Conservation (phyloP, 345 rosid genomes). For the Rhodamnia argentea region DNA sequence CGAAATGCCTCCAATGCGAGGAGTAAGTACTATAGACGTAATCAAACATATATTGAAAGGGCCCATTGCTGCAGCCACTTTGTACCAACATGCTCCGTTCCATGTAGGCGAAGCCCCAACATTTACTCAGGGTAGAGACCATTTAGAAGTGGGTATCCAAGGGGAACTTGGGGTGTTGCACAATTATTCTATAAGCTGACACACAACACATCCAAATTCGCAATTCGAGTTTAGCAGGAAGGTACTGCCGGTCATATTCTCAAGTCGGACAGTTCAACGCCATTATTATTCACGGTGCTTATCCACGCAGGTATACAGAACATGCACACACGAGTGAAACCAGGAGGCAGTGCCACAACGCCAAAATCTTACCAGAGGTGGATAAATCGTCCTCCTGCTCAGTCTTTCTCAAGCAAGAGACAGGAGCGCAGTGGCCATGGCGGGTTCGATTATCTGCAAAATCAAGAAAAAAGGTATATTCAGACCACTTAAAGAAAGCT, state of each 20-base stretch:
- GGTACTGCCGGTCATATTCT: not conserved
- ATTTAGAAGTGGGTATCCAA: not conserved
- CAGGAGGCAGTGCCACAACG: not conserved
- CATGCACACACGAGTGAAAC: not conserved
- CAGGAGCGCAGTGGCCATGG: conserved; percentile 9
- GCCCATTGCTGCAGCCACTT: not conserved
- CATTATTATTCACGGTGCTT: not conserved
- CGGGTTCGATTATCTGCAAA: conserved; percentile 22
- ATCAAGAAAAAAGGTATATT: not conserved
- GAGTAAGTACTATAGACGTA: not conserved
- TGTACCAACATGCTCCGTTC: not conserved
- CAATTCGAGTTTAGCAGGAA: not conserved
- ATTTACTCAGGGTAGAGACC: not conserved
- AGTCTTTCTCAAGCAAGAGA: conserved; percentile 33
- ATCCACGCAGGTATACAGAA: not conserved
- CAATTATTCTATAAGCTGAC: not conserved
- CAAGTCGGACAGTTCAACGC: not conserved
- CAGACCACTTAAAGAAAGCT: not conserved
- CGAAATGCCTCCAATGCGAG: not conserved
- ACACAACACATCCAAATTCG: not conserved
- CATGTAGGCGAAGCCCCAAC: not conserved
- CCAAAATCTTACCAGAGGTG: conserved; percentile 29
- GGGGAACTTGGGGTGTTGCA: not conserved
- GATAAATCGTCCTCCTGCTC: conserved; percentile 53
- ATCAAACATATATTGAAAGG: not conserved